Evolutionary conservation across 208 protist species (phyloP).

Genomic region (Wallacemonas sp.): DNA sequence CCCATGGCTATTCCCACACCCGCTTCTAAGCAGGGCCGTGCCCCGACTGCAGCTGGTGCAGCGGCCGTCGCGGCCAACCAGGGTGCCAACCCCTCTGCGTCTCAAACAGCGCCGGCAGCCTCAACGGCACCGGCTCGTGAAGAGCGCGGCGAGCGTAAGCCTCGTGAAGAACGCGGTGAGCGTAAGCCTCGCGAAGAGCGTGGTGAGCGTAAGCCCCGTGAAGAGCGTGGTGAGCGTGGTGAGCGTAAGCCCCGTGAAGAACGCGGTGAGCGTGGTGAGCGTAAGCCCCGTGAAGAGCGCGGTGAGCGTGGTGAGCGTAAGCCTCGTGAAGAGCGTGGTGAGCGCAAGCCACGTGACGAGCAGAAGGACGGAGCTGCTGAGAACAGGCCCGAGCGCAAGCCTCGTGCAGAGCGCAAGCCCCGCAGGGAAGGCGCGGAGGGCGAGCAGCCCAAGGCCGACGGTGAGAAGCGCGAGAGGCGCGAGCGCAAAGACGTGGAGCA

Average conservation of each 20-base stretch:
- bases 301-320: constrained; percentile 12
- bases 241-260: constrained; percentile 21
- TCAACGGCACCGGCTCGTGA: constrained; percentile 1
- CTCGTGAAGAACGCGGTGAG: constrained; percentile 18
- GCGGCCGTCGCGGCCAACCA: constrained; percentile 6
- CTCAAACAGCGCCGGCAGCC: constrained; percentile 1
- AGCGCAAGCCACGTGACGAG: constrained; percentile 14
- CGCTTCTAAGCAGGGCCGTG: constrained; percentile 22
- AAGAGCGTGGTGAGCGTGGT: constrained; percentile 24
- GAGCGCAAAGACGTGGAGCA: constrained; percentile 16
- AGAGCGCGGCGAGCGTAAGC: constrained; percentile 21
- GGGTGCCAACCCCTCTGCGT: neutral
- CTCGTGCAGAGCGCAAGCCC: constrained; percentile 19
- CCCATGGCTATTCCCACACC: constrained; percentile 22
- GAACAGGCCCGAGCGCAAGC: constrained; percentile 17
- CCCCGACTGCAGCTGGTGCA: neutral
- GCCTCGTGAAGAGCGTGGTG: constrained; percentile 7
- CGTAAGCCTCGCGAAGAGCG: constrained; percentile 10
- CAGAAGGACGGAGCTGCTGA: too few relatives aligned
- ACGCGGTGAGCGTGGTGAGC: neutral
- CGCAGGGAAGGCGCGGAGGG: constrained; percentile 13
- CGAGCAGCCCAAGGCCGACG: neutral
- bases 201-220: constrained; percentile 23
- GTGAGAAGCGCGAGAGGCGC: constrained; percentile 13
- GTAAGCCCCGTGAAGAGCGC: constrained; percentile 23